Base-by-base conservation (phyloP, 2,329 filamentous ascomycete species). In the Calonectria fujianensis region DNA sequence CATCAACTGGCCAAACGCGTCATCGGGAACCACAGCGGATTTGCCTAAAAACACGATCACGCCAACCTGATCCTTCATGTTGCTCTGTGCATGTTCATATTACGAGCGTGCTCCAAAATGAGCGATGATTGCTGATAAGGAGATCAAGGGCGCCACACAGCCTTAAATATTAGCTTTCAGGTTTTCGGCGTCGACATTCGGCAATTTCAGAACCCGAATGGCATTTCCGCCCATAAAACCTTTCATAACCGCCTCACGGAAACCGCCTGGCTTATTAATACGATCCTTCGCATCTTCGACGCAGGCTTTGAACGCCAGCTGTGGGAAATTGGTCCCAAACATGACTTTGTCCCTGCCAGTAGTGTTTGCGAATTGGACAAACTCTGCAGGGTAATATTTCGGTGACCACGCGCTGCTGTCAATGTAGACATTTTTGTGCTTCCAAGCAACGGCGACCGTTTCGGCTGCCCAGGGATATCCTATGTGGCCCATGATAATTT, bases 211-310 rank as follows among this genome's bases (percentile, higher is more conserved):
- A 16, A 51, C 48, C 4, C 48, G 48, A 13, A 51, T 14, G n/a
- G 48, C 48, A 51, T 51, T 51, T 24, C 48, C 48, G n/a, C 48
- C 24, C 48, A 51, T 51, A 16, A 51, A 51, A n/a, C 24, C 48
- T 27, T 51, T 27, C 48, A 51, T 13, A 27, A 27, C n/a, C 8
- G 10, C n/a, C n/a, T 51, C n/a, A 5, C 48, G n/a, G 13, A 51
- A 51, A 4, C 48, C 48, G 13, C 48, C 48, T 51, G n/a, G n/a
- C 24, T 24, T 51, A 14, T 27, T 16, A 5, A 51, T 14, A 27
- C n/a, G 10, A 24, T 27, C n/a, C 10, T 51, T 51, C 1, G 13
- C 48, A 51, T 51, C 13, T 14, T 27, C 48, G 4, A 51, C 48
- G 48, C 48, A 51, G 1, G n/a, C 48, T n/a, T 51, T 51, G 24